phyloP scores from a whole-genome alignment of 2,329 filamentous ascomycete genomes.

The Dichotomopilus funicola region DNA sequence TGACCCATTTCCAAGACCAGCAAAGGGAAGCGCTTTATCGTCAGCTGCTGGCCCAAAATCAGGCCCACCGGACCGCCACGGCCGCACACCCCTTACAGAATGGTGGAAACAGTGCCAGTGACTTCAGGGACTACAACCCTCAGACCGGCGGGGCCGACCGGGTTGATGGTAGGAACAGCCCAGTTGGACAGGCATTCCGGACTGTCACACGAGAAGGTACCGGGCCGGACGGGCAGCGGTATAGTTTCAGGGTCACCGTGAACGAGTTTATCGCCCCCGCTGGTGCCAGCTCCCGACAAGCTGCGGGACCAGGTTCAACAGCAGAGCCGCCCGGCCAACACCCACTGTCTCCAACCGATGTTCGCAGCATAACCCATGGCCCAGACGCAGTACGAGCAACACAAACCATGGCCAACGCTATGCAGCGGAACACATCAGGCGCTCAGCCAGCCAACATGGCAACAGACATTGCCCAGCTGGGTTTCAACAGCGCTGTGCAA shows the following conservation, averaged over 20 bases:
- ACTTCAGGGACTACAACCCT: conserved; percentile 9
- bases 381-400: conserved; percentile 41
- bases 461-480: conserved; percentile 21
- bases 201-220: conserved; percentile 44
- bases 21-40: conserved; percentile 40
- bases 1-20: conserved; percentile 33
- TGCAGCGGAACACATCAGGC: conserved; percentile 46
- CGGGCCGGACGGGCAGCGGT: conserved; percentile 43
- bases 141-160: conserved; percentile 22
- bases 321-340: conserved; percentile 25
- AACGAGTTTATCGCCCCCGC: conserved; percentile 35
- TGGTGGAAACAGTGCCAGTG: conserved; percentile 8
- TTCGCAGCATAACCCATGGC: conserved; percentile 40
- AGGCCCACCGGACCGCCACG: conserved; percentile 33
- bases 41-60: conserved; percentile 38
- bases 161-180: conserved; percentile 24
- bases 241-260: conserved; percentile 42
- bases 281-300: conserved; percentile 8
- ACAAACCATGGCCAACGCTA: conserved; percentile 39
- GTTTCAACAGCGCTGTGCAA: conserved; percentile 28
- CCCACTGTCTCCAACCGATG: conserved; percentile 36
- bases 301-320: conserved; percentile 8
- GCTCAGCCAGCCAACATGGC: conserved; percentile 36
- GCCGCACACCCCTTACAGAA: conserved; percentile 38
- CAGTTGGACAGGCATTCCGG: conserved; percentile 24